Conservation (phyloP, 176 grass and related monocot genomes). For the Musa acuminata region DNA sequence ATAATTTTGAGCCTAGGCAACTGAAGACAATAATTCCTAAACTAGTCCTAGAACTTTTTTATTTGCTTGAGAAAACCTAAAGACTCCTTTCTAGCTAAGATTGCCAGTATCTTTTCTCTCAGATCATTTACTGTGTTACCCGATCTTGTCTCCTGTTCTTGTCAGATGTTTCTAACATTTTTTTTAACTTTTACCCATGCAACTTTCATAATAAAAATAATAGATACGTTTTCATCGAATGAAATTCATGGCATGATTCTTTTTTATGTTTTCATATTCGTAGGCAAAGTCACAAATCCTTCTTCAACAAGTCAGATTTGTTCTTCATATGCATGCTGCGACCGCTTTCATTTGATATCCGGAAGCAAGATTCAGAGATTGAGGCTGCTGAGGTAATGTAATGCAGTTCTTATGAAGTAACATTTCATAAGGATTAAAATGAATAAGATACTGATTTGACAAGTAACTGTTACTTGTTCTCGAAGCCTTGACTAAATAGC, state of each 20-base stretch:
- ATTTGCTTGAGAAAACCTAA: neutral
- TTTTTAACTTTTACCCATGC: neutral
- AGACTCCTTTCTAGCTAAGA: neutral
- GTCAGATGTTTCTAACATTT: neutral
- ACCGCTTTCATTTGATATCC: slow-evolving; percentile 71
- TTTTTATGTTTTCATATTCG: slow-evolving; percentile 19
- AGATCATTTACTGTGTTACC: neutral
- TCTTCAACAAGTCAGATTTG: slow-evolving; percentile 83
- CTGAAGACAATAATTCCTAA: neutral
- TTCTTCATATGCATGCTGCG: slow-evolving; percentile 79
- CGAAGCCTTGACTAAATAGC: no score
- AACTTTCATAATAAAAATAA: neutral
- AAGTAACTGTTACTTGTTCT: no score
- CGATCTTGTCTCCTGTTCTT: neutral
- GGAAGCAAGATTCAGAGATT: slow-evolving; percentile 85
- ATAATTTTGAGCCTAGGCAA: neutral
- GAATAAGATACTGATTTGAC: neutral
- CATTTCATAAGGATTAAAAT: neutral
- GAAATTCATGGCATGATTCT: neutral
- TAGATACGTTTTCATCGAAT: neutral
- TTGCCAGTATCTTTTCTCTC: neutral
- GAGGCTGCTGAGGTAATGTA: slow-evolving; percentile 56
- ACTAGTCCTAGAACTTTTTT: neutral
- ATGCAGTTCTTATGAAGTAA: neutral
- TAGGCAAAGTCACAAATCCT: slow-evolving; percentile 84